A percentile compares a stretch with the other conserved stretches of the same genome.
phyloP scores from a whole-genome alignment of 2,329 filamentous ascomycete genomes.

The Fusarium bulbicola region DNA sequence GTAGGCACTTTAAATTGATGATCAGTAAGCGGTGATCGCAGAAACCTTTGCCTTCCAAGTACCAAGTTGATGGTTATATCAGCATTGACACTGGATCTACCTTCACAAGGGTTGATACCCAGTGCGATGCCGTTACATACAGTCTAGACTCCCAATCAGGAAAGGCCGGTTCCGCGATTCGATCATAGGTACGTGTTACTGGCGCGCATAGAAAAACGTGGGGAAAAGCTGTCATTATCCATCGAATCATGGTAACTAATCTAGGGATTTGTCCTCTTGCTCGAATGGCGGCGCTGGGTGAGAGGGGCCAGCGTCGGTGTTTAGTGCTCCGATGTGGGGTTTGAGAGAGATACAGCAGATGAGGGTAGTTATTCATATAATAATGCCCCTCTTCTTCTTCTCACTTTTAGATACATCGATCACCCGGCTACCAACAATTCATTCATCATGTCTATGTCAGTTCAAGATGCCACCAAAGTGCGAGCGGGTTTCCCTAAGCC shows the following conservation, averaged over 20 bases:
- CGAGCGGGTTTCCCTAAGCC: conserved; percentile 40
- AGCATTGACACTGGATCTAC: not conserved
- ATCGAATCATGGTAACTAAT: not conserved
- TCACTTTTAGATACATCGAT: not conserved
- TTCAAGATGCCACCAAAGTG: conserved; percentile 32
- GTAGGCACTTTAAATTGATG: not conserved
- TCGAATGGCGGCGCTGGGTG: not conserved
- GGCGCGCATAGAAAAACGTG: conserved; percentile 8
- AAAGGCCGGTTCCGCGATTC: not conserved
- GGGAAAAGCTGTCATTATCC: not conserved
- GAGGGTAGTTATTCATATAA: not conserved
- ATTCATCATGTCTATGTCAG: conserved; percentile 42
- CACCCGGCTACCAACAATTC: not conserved
- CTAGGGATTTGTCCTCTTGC: not conserved
- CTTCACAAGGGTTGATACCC: not conserved
- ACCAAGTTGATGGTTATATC: not conserved
- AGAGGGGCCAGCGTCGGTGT: not conserved
- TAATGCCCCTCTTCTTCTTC: conserved; percentile 15
- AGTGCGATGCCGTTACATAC: not conserved
- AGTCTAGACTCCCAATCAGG: not conserved
- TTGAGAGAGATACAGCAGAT: not conserved
- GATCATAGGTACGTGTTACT: not conserved
- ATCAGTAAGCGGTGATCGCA: not conserved
- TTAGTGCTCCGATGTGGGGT: conserved; percentile 21
- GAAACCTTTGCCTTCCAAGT: not conserved